Evolutionary conservation across 164 flowering plant species (phyloP).

Genomic region (Magnolia changhungtana): DNA sequence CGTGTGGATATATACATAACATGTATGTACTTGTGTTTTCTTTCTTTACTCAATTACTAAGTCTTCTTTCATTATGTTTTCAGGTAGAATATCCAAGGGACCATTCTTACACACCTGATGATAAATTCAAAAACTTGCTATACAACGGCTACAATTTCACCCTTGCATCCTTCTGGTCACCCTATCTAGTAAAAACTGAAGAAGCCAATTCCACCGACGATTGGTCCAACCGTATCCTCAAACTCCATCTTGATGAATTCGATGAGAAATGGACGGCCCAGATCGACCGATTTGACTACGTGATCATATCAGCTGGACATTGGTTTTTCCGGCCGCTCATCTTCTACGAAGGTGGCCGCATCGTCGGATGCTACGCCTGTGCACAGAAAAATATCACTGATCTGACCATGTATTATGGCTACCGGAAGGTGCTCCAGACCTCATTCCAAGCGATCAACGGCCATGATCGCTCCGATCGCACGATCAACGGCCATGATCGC

Average conservation of each 20-base stretch:
- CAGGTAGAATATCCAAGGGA: conserved; percentile 49
- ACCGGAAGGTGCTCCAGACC: conserved; percentile 45
- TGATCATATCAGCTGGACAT: conserved; percentile 58
- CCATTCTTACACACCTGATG: conserved; percentile 20
- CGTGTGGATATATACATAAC: too few relatives aligned
- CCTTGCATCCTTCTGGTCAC: conserved; percentile 57
- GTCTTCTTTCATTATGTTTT: not conserved
- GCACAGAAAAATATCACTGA: conserved; percentile 37
- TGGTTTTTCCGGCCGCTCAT: conserved; percentile 55
- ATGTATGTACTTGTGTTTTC: too few relatives aligned
- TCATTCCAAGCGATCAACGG: conserved; percentile 48
- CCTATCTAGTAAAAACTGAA: conserved; percentile 40
- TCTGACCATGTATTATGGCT: conserved; percentile 39
- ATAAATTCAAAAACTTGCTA: conserved; percentile 27
- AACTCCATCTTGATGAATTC: conserved; percentile 41
- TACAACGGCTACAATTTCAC: conserved; percentile 51
- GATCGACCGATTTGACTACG: conserved; percentile 45
- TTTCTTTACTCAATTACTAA: too few relatives aligned
- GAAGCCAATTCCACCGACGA: conserved; percentile 37
- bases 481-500: conserved; percentile 28
- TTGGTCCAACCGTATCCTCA: conserved; percentile 15
- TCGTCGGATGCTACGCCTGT: conserved; percentile 55
- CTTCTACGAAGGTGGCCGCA: conserved; percentile 35
- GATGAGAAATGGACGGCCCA: conserved; percentile 36
- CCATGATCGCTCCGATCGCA: conserved; percentile 37